phyloP scores from a whole-genome alignment of 1,139 yeast species.

The Diutina catenulata region DNA sequence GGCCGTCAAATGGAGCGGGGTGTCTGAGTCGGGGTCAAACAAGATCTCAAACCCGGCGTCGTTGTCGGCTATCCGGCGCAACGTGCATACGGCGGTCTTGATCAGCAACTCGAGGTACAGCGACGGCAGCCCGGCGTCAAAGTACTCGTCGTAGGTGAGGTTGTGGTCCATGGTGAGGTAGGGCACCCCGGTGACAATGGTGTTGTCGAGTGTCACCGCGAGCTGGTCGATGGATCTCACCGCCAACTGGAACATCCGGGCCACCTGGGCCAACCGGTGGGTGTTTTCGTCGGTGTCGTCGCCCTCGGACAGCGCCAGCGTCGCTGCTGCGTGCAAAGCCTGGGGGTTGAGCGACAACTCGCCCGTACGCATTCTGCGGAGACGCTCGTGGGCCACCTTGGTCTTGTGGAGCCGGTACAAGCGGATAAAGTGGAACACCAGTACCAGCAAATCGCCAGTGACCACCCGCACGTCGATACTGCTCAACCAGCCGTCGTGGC shows the following conservation, averaged over 20 bases:
- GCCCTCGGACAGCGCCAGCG: conserved; percentile 6
- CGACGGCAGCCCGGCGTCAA: conserved; percentile 14
- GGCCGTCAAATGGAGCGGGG: conserved; percentile 39
- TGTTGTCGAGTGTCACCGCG: conserved; percentile 22
- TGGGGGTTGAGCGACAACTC: neutral
- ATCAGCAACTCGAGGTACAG: conserved; percentile 18
- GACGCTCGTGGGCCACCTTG: neutral
- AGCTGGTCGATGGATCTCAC: conserved; percentile 12
- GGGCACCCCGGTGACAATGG: conserved; percentile 23
- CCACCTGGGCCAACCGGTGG: conserved; percentile 1
- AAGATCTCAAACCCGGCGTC: conserved; percentile 52
- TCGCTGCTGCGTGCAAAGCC: too few species aligned
- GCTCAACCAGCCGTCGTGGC: neutral
- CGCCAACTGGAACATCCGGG: conserved; percentile 11
- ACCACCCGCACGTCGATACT: neutral
- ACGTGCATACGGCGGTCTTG: conserved; percentile 23
- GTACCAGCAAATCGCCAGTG: neutral
- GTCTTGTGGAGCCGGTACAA: neutral
- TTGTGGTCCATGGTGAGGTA: conserved; percentile 19
- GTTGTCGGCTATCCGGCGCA: conserved; percentile 19
- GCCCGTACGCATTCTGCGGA: too few species aligned
- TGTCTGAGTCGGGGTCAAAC: conserved; percentile 35
- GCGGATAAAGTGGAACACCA: neutral
- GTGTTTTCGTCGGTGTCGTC: neutral
- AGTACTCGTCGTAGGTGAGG: conserved; percentile 18